Evolutionary conservation across 2,329 filamentous ascomycete genomes (phyloP).

Genomic region (Colletotrichum siamense): DNA sequence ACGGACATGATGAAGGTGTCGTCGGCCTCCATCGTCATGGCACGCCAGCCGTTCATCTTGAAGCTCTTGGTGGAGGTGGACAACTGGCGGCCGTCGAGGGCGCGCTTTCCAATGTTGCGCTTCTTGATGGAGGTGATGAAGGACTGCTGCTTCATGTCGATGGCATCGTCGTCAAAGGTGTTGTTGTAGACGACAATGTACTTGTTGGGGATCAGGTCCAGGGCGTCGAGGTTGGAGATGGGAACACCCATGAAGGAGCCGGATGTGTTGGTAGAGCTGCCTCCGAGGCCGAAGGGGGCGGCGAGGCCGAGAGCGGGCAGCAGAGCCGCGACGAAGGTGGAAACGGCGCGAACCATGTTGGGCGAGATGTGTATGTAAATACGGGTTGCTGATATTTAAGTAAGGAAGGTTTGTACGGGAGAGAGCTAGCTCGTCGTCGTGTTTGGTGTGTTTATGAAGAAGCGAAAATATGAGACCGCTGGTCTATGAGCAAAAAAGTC

Average conservation of each 20-base stretch:
- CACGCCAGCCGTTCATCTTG: slow-evolving; percentile 56
- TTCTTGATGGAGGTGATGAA: slow-evolving; percentile 57
- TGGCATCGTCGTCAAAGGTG: slow-evolving; percentile 51
- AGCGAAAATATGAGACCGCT: slow-evolving; percentile 21
- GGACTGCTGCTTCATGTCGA: slow-evolving; percentile 54
- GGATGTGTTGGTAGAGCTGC: slow-evolving; percentile 25
- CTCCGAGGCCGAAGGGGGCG: slow-evolving; percentile 26
- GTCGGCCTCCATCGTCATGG: slow-evolving; percentile 58
- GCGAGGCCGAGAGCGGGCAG: slow-evolving; percentile 26
- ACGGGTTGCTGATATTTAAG: neutral
- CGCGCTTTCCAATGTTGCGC: slow-evolving; percentile 61
- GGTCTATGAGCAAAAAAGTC: slow-evolving; percentile 9
- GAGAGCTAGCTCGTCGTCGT: slow-evolving; percentile 22
- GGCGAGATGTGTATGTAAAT: slow-evolving; percentile 2
- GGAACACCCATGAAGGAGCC: slow-evolving; percentile 44
- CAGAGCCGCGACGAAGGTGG: slow-evolving; percentile 26
- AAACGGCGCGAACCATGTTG: slow-evolving; percentile 27
- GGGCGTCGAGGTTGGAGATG: slow-evolving; percentile 54
- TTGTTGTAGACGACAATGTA: slow-evolving; percentile 72
- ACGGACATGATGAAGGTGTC: slow-evolving; percentile 56
- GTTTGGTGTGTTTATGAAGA: neutral
- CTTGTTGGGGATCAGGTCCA: slow-evolving; percentile 56
- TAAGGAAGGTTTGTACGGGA: slow-evolving; percentile 14
- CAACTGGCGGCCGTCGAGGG: slow-evolving; percentile 49
- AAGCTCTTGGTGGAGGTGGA: slow-evolving; percentile 53